Evolutionary conservation across 1,139 yeast genomes (phyloP).

Genomic region (Hemisphaericaspora xylanilytica): DNA sequence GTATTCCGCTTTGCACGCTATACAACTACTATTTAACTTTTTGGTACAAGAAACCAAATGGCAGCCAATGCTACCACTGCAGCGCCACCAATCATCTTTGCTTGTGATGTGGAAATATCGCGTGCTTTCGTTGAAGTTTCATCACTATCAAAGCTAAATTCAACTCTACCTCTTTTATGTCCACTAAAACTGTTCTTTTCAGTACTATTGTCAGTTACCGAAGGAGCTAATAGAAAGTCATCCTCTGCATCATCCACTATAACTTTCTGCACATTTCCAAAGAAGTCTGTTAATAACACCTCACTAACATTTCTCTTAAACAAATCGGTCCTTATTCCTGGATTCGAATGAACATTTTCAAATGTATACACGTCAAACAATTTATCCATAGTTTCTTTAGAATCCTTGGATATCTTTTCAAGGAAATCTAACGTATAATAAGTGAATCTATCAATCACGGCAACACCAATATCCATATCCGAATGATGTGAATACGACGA

Average conservation of each 20-base stretch:
- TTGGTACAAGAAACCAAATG: conserved; percentile 22
- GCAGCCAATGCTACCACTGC: conserved; percentile 19
- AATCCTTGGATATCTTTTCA: conserved; percentile 74
- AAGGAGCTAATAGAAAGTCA: conserved; percentile 18
- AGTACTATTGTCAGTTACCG: neutral
- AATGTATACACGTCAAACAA: conserved; percentile 80
- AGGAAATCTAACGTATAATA: conserved; percentile 86
- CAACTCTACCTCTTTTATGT: conserved; percentile 1
- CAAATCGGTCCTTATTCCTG: conserved; percentile 84
- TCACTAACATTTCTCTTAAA: conserved; percentile 65
- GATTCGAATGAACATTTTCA: conserved; percentile 84
- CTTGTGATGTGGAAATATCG: conserved; percentile 17
- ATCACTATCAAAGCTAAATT: conserved; percentile 15
- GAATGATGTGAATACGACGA: conserved; percentile 95
- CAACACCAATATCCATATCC: conserved; percentile 94
- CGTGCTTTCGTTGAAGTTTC: conserved; percentile 13
- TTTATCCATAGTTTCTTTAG: conserved; percentile 74
- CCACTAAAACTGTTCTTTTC: neutral
- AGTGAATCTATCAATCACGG: conserved; percentile 94
- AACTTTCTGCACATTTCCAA: conserved; percentile 88
- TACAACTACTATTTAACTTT: conserved; percentile 4
- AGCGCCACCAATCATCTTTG: conserved; percentile 16
- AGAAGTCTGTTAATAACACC: conserved; percentile 86
- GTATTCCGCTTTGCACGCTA: neutral
- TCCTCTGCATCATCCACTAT: conserved; percentile 60